Conservation (phyloP, 441 rosid genomes). For the Populus trichocarpa region DNA sequence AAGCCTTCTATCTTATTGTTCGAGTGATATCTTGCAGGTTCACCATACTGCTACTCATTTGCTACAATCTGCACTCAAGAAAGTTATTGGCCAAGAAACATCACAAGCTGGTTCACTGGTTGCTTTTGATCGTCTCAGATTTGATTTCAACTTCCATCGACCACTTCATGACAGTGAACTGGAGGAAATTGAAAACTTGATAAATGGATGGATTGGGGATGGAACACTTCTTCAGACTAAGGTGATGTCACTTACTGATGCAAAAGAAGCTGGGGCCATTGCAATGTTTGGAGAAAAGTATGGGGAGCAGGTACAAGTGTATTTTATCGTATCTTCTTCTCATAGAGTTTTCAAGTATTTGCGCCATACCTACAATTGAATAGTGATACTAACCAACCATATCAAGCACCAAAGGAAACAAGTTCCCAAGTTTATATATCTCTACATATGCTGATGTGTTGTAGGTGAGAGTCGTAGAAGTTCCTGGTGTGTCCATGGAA, state of each 20-base stretch:
- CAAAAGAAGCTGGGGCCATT: slow-evolving; percentile 85
- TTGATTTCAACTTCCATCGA: slow-evolving; percentile 83
- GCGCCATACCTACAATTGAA: not conserved
- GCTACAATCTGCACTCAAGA: slow-evolving; percentile 87
- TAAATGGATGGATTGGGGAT: slow-evolving; percentile 85
- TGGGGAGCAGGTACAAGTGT: slow-evolving; percentile 66
- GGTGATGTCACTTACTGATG: slow-evolving; percentile 77
- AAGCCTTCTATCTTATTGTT: not conserved
- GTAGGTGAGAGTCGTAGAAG: slow-evolving; percentile 94
- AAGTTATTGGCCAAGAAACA: slow-evolving; percentile 76
- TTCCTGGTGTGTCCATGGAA: slow-evolving; percentile 97
- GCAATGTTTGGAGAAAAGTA: slow-evolving; percentile 99
- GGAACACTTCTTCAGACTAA: slow-evolving; percentile 70
- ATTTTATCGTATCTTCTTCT: not conserved
- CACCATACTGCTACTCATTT: slow-evolving; percentile 98
- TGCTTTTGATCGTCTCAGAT: slow-evolving; percentile 94
- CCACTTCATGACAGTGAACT: slow-evolving; percentile 66
- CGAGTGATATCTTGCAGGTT: slow-evolving; percentile 48
- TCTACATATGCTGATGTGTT: not conserved
- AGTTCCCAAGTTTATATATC: not conserved
- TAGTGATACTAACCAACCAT: not conserved
- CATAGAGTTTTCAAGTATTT: slow-evolving; percentile 1
- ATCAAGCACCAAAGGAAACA: not conserved
- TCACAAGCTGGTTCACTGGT: slow-evolving; percentile 98
- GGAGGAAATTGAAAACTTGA: slow-evolving; percentile 63